Conservation (phyloP, 2,329 filamentous ascomycete species). For the Periconia macrospinosa region DNA sequence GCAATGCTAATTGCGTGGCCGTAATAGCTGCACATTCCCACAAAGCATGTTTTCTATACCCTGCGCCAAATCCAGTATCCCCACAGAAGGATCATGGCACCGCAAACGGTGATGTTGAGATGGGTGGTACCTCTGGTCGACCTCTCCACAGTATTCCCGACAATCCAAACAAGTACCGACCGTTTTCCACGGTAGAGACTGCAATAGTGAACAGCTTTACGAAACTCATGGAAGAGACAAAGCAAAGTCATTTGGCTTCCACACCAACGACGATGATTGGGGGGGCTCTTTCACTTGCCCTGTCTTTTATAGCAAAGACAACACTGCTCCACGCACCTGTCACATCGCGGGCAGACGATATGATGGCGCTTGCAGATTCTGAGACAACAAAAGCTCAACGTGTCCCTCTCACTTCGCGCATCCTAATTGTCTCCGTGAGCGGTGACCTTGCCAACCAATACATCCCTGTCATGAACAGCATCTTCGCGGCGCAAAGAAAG, state of each 20-base stretch:
- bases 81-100: conserved; percentile 16
- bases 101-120: conserved; percentile 29
- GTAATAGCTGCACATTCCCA: conserved; percentile 88
- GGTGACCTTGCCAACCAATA: conserved; percentile 87
- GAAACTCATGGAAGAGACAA: conserved; percentile 71
- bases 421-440: conserved; percentile 87
- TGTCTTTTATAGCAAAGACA: conserved; percentile 87
- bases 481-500: conserved; percentile 89
- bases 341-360: conserved; percentile 51
- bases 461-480: conserved; percentile 97
- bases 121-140: conserved; percentile 25
- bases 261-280: conserved; percentile 84
- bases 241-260: conserved; percentile 60
- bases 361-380: conserved; percentile 48
- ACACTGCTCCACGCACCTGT: conserved; percentile 54
- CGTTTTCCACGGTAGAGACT: conserved; percentile 84
- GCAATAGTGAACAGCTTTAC: conserved; percentile 75
- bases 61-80: conserved; percentile 49
- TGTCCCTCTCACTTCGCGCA: conserved; percentile 71
- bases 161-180: conserved; percentile 86
- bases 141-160: conserved; percentile 33
- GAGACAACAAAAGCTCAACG: conserved; percentile 25
- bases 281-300: conserved; percentile 84
- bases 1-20: conserved; percentile 89
- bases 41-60: conserved; percentile 88